A percentile compares a stretch with the other conserved stretches of the same genome.
phyloP scores from a whole-genome alignment of 257 asterid species.

The Ajuga chamaepitys region DNA sequence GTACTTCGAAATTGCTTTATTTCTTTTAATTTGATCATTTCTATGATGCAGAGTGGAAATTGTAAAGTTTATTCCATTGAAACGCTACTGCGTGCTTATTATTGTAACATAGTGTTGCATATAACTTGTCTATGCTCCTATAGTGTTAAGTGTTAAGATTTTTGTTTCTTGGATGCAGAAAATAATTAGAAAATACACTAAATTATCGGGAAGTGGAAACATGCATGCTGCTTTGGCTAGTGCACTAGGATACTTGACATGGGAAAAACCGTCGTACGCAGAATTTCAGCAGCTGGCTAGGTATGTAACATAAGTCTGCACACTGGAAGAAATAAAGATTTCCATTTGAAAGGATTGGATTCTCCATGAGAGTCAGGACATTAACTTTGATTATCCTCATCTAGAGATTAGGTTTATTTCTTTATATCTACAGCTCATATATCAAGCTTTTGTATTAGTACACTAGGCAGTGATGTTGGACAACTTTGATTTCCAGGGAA shows the following conservation, averaged over 20 bases:
- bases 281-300: constrained; percentile 76
- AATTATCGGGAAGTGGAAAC: constrained; percentile 48
- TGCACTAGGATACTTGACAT: constrained; percentile 79
- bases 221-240: constrained; percentile 76
- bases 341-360: neutral
- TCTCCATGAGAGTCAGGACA: neutral
- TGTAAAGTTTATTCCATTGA: neutral
- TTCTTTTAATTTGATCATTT: neutral
- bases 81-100: neutral
- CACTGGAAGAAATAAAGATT: neutral
- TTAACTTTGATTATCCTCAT: neutral
- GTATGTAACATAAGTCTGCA: constrained; percentile 21
- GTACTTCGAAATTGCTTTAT: constrained; percentile 23
- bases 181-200: constrained; percentile 62
- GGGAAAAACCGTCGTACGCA: constrained; percentile 73
- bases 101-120: neutral
- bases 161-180: constrained; percentile 40
- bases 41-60: neutral
- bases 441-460: neutral
- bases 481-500: constrained; percentile 52
- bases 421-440: neutral
- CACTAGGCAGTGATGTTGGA: neutral
- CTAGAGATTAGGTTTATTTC: neutral
- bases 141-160: neutral
- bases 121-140: neutral